phyloP scores from a whole-genome alignment of 306 rosid genomes.

The Albizia julibrissin region DNA sequence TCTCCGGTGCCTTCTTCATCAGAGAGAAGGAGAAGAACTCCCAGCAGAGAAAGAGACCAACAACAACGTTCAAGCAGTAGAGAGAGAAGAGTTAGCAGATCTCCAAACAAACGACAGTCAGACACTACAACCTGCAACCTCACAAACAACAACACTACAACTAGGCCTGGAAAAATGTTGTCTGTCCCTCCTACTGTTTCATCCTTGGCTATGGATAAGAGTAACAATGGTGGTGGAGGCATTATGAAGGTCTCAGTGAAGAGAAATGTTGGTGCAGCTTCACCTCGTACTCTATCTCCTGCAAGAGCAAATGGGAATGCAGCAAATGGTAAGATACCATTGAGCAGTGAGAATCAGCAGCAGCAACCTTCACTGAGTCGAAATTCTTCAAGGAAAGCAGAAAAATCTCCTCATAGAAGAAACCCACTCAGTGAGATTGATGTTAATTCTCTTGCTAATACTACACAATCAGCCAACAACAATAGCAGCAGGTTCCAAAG shows the following conservation, averaged over 20 bases:
- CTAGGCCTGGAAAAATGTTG: constrained; percentile 83
- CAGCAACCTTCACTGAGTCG: constrained; percentile 78
- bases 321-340: constrained; percentile 34
- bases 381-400: constrained; percentile 79
- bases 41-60: constrained; percentile 84
- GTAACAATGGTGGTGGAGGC: constrained; percentile 54
- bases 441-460: constrained; percentile 55
- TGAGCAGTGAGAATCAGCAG: constrained; percentile 43
- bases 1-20: constrained; percentile 60
- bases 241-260: constrained; percentile 64
- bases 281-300: constrained; percentile 79
- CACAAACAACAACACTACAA: not conserved
- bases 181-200: constrained; percentile 85
- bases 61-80: constrained; percentile 68
- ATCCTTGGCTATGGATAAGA: constrained; percentile 75
- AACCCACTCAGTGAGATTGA: constrained; percentile 86
- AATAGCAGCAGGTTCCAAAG: constrained; percentile 40
- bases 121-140: constrained; percentile 28
- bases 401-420: constrained; percentile 83
- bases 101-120: constrained; percentile 76
- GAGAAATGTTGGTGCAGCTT: constrained; percentile 76
- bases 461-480: constrained; percentile 50
- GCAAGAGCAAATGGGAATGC: constrained; percentile 48
- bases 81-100: constrained; percentile 81
- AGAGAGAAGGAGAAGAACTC: constrained; percentile 80